Evolutionary conservation across 1,284 basidiomycete genomes (phyloP).

Genomic region (Lignosus rhinocerotis): DNA sequence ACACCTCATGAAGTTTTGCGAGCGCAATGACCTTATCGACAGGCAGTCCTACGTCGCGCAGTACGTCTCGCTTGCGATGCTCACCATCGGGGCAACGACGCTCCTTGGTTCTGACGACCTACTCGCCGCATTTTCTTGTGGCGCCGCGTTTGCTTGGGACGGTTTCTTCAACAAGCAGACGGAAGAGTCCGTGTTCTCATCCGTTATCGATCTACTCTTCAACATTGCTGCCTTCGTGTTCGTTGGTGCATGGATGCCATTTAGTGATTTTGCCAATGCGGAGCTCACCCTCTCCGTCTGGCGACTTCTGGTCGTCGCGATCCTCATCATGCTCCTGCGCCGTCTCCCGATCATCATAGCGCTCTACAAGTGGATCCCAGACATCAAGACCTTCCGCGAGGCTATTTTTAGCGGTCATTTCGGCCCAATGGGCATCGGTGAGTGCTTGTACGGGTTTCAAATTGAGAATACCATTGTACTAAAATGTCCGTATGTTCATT

Average conservation of each 20-base stretch:
- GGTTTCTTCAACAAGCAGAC: constrained; percentile 98
- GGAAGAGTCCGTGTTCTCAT: constrained; percentile 93
- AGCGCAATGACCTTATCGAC: constrained; percentile 89
- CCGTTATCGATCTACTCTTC: constrained; percentile 92
- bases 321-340: constrained; percentile 77
- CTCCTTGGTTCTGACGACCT: constrained; percentile 94
- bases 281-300: constrained; percentile 75
- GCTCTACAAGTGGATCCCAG: constrained; percentile 88
- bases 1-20: constrained; percentile 95
- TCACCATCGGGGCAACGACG: constrained; percentile 84
- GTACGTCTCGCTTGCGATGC: constrained; percentile 75
- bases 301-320: constrained; percentile 80
- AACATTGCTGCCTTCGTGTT: constrained; percentile 91
- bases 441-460: constrained; percentile 25
- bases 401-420: constrained; percentile 92
- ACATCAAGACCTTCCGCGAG: constrained; percentile 87
- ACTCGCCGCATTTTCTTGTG: constrained; percentile 92
- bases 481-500: constrained; percentile 21
- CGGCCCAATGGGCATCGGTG: constrained; percentile 88
- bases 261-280: constrained; percentile 68
- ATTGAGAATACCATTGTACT: background rate
- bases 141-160: constrained; percentile 98
- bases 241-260: constrained; percentile 95
- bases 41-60: constrained; percentile 88
- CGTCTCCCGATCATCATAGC: constrained; percentile 84